Evolutionary conservation across 306 rosid species (phyloP).

Genomic region (Lathyrus tuberosus): DNA sequence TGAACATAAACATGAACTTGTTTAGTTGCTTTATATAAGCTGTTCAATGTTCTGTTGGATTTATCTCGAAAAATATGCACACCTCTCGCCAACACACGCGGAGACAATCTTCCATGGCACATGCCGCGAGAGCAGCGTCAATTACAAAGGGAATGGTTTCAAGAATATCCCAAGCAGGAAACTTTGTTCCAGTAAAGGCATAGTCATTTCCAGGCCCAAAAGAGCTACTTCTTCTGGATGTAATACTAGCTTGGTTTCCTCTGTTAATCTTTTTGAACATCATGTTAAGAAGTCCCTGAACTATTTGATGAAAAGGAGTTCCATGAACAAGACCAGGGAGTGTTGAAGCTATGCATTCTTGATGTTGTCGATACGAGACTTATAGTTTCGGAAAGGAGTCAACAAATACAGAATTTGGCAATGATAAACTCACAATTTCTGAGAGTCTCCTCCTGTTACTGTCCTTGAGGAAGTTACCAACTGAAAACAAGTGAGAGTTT

Average conservation of each 20-base stretch:
- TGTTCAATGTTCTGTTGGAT: too few species aligned
- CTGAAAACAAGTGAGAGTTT: too few species aligned
- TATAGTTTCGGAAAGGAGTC: conserved; percentile 94
- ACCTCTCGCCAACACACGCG: too few species aligned
- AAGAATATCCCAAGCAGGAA: too few species aligned
- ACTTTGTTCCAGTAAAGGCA: conserved; percentile 53
- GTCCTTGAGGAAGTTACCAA: conserved; percentile 39
- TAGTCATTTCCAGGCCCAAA: conserved; percentile 85
- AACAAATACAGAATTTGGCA: conserved; percentile 61
- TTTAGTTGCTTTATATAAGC: too few species aligned
- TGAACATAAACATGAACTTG: too few species aligned
- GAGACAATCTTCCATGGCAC: too few species aligned
- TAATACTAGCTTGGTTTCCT: conserved; percentile 69
- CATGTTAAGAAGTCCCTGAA: conserved; percentile 92
- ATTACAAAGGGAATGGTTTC: too few species aligned
- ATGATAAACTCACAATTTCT: conserved; percentile 58
- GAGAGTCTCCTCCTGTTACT: conserved; percentile 80
- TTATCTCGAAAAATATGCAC: too few species aligned
- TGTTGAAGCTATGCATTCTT: conserved; percentile 93
- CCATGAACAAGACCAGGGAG: conserved; percentile 96
- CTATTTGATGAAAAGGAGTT: conserved; percentile 91
- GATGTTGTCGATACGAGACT: conserved; percentile 94
- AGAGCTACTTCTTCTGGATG: conserved; percentile 89
- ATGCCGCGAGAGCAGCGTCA: too few species aligned
- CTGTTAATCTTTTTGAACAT: conserved; percentile 74